A percentile compares a stretch with the other conserved stretches of the same genome.
These are phyloP conservation scores for Pythium folliculosum DNA, from an alignment of 352 stramenopile species.

Conservation along the genomic window DNA sequence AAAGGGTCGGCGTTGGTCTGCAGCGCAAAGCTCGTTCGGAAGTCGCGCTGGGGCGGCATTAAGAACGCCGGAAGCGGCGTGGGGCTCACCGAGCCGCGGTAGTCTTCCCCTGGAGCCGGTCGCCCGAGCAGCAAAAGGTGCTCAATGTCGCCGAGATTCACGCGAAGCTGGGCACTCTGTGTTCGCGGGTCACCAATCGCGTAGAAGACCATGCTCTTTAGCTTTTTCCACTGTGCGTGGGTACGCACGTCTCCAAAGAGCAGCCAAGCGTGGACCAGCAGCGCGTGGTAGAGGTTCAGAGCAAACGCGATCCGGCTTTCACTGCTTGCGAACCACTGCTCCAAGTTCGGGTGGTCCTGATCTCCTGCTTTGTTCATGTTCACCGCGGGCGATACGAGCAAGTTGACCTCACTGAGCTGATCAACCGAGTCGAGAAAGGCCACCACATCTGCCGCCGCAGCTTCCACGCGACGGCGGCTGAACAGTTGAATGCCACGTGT, in stretches of 20 bases:
- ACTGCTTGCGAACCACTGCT: constrained; percentile 20
- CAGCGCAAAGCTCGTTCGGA: constrained; percentile 84
- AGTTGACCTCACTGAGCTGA: constrained; percentile 37
- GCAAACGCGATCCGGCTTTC: constrained; percentile 73
- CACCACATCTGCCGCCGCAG: constrained; percentile 33
- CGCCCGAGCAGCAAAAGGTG: constrained; percentile 66
- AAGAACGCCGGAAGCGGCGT: constrained; percentile 31
- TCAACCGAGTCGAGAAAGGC: constrained; percentile 57
- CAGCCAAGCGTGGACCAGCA: constrained; percentile 86
- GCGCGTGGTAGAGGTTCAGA: constrained; percentile 90
- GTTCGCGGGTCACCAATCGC: constrained; percentile 30
- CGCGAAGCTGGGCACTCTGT: constrained; percentile 25
- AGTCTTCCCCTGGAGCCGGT: constrained; percentile 27
- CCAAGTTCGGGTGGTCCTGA: not conserved
- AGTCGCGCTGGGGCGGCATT: constrained; percentile 46
- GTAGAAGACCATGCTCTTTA: constrained; percentile 59
- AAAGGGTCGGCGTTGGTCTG: constrained; percentile 62
- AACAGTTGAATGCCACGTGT: constrained; percentile 12
- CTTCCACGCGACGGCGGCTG: constrained; percentile 13
- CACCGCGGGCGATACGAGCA: not conserved
- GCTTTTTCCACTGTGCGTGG: constrained; percentile 76
- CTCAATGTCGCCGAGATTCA: constrained; percentile 87
- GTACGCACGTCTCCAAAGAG: constrained; percentile 50
- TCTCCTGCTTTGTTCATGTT: not conserved
- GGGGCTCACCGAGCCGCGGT: not conserved